phyloP scores from a whole-genome alignment of 2,329 filamentous ascomycete genomes.

The Trichoderma sp. region DNA sequence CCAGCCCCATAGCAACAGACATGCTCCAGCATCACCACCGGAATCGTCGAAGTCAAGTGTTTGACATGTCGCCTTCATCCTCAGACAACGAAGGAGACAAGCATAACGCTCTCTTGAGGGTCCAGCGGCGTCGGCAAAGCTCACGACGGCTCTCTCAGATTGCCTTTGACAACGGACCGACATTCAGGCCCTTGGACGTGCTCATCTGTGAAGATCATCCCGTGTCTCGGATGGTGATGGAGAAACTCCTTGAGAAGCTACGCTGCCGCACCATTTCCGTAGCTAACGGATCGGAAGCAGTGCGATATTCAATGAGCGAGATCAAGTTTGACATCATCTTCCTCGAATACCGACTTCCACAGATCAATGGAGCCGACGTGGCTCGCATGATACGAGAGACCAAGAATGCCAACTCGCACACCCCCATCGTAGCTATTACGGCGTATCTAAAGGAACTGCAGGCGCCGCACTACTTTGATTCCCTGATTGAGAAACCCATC shows the following conservation, averaged over 20 bases:
- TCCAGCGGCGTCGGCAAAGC: constrained; percentile 91
- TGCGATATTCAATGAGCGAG: constrained; percentile 91
- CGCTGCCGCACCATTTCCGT: constrained; percentile 93
- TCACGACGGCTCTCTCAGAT: constrained; percentile 93
- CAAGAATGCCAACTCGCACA: constrained; percentile 90
- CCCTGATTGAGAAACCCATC: constrained; percentile 92
- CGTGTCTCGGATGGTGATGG: constrained; percentile 97
- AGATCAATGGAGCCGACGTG: constrained; percentile 92
- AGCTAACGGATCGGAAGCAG: constrained; percentile 83
- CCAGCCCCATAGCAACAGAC: constrained; percentile 69
- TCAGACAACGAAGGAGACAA: constrained; percentile 96
- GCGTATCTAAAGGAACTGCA: constrained; percentile 97
- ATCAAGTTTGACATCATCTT: constrained; percentile 99
- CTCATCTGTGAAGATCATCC: constrained; percentile 97
- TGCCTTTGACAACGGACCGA: constrained; percentile 76
- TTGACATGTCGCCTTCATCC: constrained; percentile 94
- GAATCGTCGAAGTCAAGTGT: constrained; percentile 89
- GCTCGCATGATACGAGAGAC: constrained; percentile 97
- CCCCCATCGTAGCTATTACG: constrained; percentile 93
- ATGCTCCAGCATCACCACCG: constrained; percentile 70
- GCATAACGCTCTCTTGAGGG: constrained; percentile 83
- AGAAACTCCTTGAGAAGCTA: constrained; percentile 91
- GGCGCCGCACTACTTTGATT: constrained; percentile 93
- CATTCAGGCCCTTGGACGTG: constrained; percentile 88
- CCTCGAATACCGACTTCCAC: constrained; percentile 92